phyloP scores from a whole-genome alignment of 31 red algal genomes.

The Asparagopsis taxiformis region DNA sequence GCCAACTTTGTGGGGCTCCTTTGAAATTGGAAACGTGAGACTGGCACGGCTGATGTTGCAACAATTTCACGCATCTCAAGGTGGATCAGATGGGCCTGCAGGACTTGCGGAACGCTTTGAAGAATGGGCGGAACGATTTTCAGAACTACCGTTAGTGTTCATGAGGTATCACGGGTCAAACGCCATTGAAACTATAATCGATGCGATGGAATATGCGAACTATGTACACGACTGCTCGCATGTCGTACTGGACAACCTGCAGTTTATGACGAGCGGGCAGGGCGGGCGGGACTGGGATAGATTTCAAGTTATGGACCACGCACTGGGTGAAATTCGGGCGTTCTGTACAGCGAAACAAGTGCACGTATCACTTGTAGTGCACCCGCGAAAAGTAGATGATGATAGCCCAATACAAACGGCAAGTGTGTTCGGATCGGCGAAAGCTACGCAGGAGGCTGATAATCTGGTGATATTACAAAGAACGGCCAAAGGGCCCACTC shows the following conservation, averaged over 20 bases:
- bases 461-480: conserved; percentile 87
- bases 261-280: conserved; percentile 88
- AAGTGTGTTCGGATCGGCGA: conserved; percentile 88
- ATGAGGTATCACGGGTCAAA: conserved; percentile 90
- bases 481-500: conserved; percentile 14
- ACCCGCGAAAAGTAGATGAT: conserved; percentile 90
- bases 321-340: conserved; percentile 64
- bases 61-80: conserved; percentile 62
- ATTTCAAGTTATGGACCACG: conserved; percentile 87
- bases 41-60: conserved; percentile 59
- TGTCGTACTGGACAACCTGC: conserved; percentile 90
- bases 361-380: conserved; percentile 91
- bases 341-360: conserved; percentile 72
- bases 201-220: conserved; percentile 91
- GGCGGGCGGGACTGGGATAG: conserved; percentile 27
- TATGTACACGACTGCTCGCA: conserved; percentile 87
- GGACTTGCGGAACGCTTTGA: conserved; percentile 59
- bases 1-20: conserved; percentile 91
- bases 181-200: conserved; percentile 61
- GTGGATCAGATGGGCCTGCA: conserved; percentile 14
- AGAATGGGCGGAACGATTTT: conserved; percentile 68
- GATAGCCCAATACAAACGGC: conserved; percentile 66
- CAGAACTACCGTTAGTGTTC: conserved; percentile 81
- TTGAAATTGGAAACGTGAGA: conserved; percentile 71
- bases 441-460: conserved; percentile 96